Base-by-base conservation (phyloP, 306 rosid species). In the Cicer chorassanicum region DNA sequence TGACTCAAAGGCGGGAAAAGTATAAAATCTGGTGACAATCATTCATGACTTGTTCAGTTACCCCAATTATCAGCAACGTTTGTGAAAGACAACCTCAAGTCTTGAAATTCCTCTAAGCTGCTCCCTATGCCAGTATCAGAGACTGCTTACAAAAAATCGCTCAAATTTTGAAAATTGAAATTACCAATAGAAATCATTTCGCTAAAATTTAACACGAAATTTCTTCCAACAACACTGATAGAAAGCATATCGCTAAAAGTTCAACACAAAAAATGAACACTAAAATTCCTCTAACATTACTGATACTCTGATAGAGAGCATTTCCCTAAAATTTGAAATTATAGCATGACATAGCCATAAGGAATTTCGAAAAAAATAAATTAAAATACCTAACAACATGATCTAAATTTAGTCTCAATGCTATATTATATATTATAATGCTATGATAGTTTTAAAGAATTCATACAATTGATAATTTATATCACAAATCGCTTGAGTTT, bases 91-190 rank as follows among this genome's bases (percentile, higher is more conserved):
- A 84, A 75, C 78, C 82, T 86, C 81, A 91, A 42, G 55, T 50
- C 74, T 36, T 68, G 88, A 85, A 85, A 92, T 75, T 94, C 95
- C 77, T 81, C 89, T 80, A 83, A 54, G 85, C 87, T 70, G 88
- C 92, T 87, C 68, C 96, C 95, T 38, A 85, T 57, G 0, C 99
- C 99, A 6, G 99, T 90, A 82, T 92, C 99, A 54, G 96, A 88
- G 73, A 94, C 99, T 94, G 80, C 59, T 61, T 63, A 21, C 14
- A 39, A 29, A 29, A n/a, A 29, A 13, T 46, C 44, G 6, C 14
- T n/a, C 3, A 1, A 41, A 13, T 24, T 24, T 16, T 48, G 11
- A 49, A 68, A 36, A n/a, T 29, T 24, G 29, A 21, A 68, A 68
- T 10, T 21, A 10, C 4, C 3, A 1, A 12, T 13, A 29, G 8